Evolutionary conservation across 805 yeast species (phyloP).

Genomic region (Metschnikowia vanudenii): DNA sequence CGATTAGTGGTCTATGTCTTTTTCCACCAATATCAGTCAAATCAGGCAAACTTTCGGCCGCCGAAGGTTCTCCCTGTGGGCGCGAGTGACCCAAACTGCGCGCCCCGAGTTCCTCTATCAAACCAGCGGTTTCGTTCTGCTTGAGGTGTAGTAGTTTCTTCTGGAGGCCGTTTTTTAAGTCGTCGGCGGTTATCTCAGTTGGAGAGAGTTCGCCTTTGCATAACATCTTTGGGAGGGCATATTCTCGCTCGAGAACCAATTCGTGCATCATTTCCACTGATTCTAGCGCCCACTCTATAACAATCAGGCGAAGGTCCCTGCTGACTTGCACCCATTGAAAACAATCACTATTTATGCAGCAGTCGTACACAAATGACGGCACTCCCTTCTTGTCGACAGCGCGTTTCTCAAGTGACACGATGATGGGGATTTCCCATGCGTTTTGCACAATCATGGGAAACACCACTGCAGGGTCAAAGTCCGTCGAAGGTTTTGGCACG

Average conservation of each 20-base stretch:
- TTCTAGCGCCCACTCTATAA: slow-evolving; percentile 83
- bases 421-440: slow-evolving; percentile 84
- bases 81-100: slow-evolving; percentile 10
- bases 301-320: slow-evolving; percentile 56
- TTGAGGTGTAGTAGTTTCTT: slow-evolving; percentile 33
- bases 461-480: slow-evolving; percentile 55
- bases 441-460: slow-evolving; percentile 64
- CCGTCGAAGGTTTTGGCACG: slow-evolving; percentile 60
- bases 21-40: slow-evolving; percentile 28
- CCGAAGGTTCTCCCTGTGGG: not conserved
- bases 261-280: slow-evolving; percentile 59
- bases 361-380: slow-evolving; percentile 67
- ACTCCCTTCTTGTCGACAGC: slow-evolving; percentile 71
- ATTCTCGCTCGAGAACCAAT: slow-evolving; percentile 58
- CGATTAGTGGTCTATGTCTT: slow-evolving; percentile 46
- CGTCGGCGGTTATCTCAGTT: slow-evolving; percentile 46
- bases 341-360: slow-evolving; percentile 67
- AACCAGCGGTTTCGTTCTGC: slow-evolving; percentile 42
- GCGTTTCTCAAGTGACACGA: slow-evolving; percentile 56
- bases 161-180: slow-evolving; percentile 40
- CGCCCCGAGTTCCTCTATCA: slow-evolving; percentile 39
- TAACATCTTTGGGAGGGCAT: slow-evolving; percentile 67
- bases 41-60: slow-evolving; percentile 23
- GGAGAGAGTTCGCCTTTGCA: slow-evolving; percentile 60
- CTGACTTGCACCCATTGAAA: slow-evolving; percentile 61